These are phyloP conservation scores for Tripterygium wilfordii DNA, from an alignment of 177 flowering plant species.

Conservation along the genomic window DNA sequence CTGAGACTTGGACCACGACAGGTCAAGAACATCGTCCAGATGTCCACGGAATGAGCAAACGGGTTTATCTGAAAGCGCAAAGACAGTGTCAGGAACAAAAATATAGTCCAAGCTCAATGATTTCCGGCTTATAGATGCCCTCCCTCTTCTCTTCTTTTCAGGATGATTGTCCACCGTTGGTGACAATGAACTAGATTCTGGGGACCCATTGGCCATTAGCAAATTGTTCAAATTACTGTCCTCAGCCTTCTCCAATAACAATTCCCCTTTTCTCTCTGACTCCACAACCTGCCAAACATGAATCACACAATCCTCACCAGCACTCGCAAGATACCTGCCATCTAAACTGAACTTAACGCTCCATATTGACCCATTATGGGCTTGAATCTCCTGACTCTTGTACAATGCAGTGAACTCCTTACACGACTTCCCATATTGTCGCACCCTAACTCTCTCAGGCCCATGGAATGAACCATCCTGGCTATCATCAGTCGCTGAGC, in stretches of 20 bases:
- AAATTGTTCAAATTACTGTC: constrained; percentile 52
- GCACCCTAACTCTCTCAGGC: constrained; percentile 74
- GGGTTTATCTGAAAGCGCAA: constrained; percentile 84
- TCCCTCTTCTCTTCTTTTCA: constrained; percentile 79
- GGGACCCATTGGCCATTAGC: constrained; percentile 61
- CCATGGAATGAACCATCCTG: constrained; percentile 83
- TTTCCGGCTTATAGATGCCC: constrained; percentile 63
- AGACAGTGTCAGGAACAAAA: constrained; percentile 71
- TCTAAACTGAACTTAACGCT: constrained; percentile 87
- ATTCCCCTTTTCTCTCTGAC: constrained; percentile 83
- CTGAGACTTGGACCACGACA: constrained; percentile 98
- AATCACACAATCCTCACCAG: constrained; percentile 97
- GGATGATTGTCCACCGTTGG: constrained; percentile 34
- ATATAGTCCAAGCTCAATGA: constrained; percentile 62
- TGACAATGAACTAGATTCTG: constrained; percentile 53
- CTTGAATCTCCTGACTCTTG: constrained; percentile 91
- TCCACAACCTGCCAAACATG: constrained; percentile 91
- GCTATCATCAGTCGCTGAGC: constrained; percentile 98
- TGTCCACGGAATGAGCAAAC: constrained; percentile 88
- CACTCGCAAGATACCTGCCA: constrained; percentile 88
- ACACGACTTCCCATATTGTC: constrained; percentile 78
- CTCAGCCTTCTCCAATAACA: constrained; percentile 61
- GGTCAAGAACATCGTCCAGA: constrained; percentile 89
- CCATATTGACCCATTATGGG: constrained; percentile 94
- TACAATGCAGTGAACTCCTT: constrained; percentile 80